Percentiles rank a stretch among this genome's conserved stretches.
These are phyloP conservation scores for Lomentospora prolificans DNA, from an alignment of 2,329 filamentous ascomycete species.

Conservation along the genomic window DNA sequence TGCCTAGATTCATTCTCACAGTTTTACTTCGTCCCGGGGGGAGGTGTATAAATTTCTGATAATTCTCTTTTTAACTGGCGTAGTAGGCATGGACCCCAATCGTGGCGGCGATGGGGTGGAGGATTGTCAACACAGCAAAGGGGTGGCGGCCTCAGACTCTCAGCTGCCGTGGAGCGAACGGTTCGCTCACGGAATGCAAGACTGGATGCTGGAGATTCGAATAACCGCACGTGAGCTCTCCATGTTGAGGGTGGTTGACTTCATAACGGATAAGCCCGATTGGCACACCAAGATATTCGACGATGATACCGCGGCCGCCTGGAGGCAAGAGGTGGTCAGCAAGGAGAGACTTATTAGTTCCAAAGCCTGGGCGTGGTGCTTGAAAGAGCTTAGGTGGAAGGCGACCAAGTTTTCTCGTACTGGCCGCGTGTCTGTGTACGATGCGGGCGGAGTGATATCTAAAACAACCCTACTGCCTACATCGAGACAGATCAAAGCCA, in stretches of 20 bases:
- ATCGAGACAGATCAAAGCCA: too few relatives aligned
- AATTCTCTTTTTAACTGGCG: too few relatives aligned
- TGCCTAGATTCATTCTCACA: too few relatives aligned
- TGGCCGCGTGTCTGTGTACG: neutral
- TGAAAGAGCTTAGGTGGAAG: slow-evolving; percentile 1
- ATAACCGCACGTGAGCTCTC: neutral
- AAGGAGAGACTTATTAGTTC: neutral
- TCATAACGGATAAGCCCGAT: neutral
- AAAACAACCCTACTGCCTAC: too few relatives aligned
- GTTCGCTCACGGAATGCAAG: neutral
- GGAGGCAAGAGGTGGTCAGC: neutral
- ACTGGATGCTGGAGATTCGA: neutral
- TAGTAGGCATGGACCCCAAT: too few relatives aligned
- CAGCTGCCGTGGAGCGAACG: neutral
- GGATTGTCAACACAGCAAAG: too few relatives aligned
- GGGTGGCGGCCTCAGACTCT: neutral
- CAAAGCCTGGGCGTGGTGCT: slow-evolving; percentile 1
- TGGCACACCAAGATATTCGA: neutral
- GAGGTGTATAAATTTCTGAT: too few relatives aligned
- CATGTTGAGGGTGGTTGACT: neutral
- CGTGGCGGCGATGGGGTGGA: too few relatives aligned
- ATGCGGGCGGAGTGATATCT: neutral
- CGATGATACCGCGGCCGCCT: neutral
- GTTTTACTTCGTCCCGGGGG: too few relatives aligned
- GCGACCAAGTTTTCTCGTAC: neutral